Evolutionary conservation across 2,329 filamentous ascomycete genomes (phyloP).

Genomic region (Phyllosticta paracitricarpa): DNA sequence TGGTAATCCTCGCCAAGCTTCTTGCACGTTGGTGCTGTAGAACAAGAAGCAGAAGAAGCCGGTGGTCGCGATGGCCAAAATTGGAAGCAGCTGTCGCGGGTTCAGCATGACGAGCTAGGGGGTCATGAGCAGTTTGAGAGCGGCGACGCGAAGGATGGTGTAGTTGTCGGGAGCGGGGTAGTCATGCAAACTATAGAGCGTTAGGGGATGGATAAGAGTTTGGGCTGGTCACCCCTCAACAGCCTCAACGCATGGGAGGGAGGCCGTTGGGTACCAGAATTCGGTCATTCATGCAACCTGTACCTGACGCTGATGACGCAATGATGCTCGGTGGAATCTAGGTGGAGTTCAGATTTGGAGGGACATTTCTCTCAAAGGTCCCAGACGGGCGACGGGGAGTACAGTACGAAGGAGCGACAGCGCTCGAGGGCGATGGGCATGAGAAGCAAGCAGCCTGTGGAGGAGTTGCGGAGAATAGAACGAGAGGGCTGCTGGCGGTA

Average conservation of each 20-base stretch:
- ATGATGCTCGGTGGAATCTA: neutral
- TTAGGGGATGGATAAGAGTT: too few species aligned
- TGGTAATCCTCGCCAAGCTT: conserved; percentile 29
- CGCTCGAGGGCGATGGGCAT: neutral
- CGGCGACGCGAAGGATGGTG: neutral
- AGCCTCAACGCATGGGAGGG: neutral
- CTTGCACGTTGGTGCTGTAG: conserved; percentile 21
- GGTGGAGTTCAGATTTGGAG: neutral
- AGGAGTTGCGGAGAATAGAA: neutral
- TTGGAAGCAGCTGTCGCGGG: conserved; percentile 20
- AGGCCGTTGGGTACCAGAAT: neutral
- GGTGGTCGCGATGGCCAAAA: conserved; percentile 21
- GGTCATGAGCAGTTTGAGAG: neutral
- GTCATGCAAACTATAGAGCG: neutral
- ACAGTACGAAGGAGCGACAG: neutral
- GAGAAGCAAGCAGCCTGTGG: neutral
- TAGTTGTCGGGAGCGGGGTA: neutral
- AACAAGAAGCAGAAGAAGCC: conserved; percentile 27
- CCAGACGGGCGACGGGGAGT: too few species aligned
- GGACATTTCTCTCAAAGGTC: neutral
- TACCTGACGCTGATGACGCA: neutral
- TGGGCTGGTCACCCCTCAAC: neutral
- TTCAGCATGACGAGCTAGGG: conserved; percentile 4
- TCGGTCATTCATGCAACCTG: neutral
- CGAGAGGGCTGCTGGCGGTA: neutral